phyloP scores from a whole-genome alignment of 768 basidiomycete species.

The Tremella fuciformis region DNA sequence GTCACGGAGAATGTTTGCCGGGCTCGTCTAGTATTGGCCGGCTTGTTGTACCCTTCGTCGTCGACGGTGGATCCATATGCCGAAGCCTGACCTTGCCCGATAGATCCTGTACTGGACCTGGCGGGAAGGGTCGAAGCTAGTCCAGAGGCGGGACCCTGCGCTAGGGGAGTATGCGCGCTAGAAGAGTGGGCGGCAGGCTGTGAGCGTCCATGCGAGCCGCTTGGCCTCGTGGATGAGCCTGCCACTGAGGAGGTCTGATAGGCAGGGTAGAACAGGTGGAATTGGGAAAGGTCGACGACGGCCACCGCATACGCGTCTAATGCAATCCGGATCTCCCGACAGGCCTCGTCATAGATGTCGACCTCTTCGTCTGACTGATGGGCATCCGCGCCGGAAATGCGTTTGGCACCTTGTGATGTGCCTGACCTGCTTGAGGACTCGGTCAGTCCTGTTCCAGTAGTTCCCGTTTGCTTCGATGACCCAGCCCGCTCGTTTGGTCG shows the following conservation, averaged over 20 bases:
- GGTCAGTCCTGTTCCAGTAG: neutral
- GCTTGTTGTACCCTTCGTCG: slow-evolving; percentile 29
- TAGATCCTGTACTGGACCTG: neutral
- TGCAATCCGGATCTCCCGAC: slow-evolving; percentile 39
- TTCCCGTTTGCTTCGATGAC: slow-evolving; percentile 5
- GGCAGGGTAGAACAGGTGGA: slow-evolving; percentile 49
- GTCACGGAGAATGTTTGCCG: slow-evolving; percentile 29
- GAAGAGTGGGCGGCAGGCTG: neutral
- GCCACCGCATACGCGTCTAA: slow-evolving; percentile 44
- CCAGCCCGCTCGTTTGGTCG: slow-evolving; percentile 33
- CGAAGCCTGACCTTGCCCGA: neutral
- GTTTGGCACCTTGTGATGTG: slow-evolving; percentile 21
- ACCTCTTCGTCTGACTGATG: slow-evolving; percentile 19
- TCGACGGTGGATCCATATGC: slow-evolving; percentile 8
- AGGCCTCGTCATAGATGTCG: slow-evolving; percentile 47
- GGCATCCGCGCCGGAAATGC: slow-evolving; percentile 30
- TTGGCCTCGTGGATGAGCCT: slow-evolving; percentile 17
- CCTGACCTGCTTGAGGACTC: no score
- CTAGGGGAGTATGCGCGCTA: neutral
- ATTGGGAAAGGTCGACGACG: slow-evolving; percentile 45
- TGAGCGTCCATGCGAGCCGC: slow-evolving; percentile 1
- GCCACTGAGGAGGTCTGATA: slow-evolving; percentile 34
- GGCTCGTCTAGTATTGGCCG: slow-evolving; percentile 18
- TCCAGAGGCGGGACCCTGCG: neutral
- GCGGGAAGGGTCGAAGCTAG: neutral